These are phyloP conservation scores for Trametes versicolor DNA, from an alignment of 1,284 basidiomycete species.

Conservation along the genomic window DNA sequence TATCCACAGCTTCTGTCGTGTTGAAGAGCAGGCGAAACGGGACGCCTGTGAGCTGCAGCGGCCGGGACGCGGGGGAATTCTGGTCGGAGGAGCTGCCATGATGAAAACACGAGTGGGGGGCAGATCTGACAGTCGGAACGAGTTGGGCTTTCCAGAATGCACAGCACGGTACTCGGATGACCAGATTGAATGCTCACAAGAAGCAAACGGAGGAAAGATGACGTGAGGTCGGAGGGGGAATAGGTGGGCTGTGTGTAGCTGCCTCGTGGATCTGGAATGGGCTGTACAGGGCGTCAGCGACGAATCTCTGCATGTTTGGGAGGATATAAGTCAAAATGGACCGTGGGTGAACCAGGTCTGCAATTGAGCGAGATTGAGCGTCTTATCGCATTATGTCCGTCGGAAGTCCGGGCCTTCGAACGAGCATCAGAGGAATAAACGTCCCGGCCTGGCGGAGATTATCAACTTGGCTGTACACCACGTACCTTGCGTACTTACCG, in stretches of 20 bases:
- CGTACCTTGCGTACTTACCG: constrained; percentile 2
- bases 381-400: background rate
- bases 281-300: constrained; percentile 17
- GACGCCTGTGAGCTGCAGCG: constrained; percentile 23
- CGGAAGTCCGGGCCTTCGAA: constrained; percentile 11
- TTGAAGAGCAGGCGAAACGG: constrained; percentile 14
- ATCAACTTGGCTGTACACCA: background rate
- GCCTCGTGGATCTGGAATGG: constrained; percentile 18
- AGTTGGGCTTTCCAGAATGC: constrained; percentile 26
- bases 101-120: constrained; percentile 34
- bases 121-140: constrained; percentile 23
- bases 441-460: background rate
- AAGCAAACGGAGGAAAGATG: constrained; percentile 13
- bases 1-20: constrained; percentile 33
- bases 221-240: constrained; percentile 7
- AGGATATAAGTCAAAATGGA: constrained; percentile 1
- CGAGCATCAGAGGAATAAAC: background rate
- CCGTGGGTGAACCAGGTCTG: constrained; percentile 11
- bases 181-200: constrained; percentile 8
- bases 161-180: constrained; percentile 23
- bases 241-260: constrained; percentile 23
- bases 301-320: background rate
- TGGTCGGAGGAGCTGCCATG: constrained; percentile 31
- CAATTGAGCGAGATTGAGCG: background rate
- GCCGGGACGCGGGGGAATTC: constrained; percentile 25